phyloP scores from a whole-genome alignment of 73 alveolate species.

The Blepharisma stoltei region DNA sequence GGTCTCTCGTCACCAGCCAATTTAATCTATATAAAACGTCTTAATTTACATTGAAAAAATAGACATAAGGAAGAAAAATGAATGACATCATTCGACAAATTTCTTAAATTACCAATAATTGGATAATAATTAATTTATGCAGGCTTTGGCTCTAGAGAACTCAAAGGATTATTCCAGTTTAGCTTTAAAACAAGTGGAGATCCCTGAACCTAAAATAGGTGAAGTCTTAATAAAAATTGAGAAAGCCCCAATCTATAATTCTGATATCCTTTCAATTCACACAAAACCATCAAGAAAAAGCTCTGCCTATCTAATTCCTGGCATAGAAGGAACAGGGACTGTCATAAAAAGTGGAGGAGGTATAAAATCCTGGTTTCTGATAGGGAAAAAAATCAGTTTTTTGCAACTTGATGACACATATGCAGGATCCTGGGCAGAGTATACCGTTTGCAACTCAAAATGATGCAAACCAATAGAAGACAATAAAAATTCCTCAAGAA shows the following conservation, averaged over 20 bases:
- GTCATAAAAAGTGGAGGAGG: background rate
- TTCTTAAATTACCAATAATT: no score
- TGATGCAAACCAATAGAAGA: background rate
- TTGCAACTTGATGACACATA: constrained; percentile 3
- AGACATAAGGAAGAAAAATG: no score
- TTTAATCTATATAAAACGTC: no score
- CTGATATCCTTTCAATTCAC: background rate
- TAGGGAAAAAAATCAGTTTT: constrained; percentile 20
- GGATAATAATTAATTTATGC: no score
- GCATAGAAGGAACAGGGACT: constrained; percentile 24
- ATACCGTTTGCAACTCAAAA: background rate
- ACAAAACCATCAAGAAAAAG: background rate
- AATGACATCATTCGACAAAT: no score
- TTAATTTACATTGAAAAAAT: no score
- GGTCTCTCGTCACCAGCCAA: no score
- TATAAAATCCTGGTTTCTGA: background rate
- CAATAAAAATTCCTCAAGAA: background rate
- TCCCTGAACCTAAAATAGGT: background rate
- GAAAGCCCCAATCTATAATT: background rate
- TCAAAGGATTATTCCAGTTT: no score
- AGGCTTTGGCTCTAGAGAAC: no score
- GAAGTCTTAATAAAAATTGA: constrained; percentile 18
- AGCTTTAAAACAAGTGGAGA: no score
- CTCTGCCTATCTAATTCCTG: background rate
- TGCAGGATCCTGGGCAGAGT: constrained; percentile 26